These are phyloP conservation scores for Phytophthora nicotianae DNA, from an alignment of 352 stramenopile species.

Conservation along the genomic window DNA sequence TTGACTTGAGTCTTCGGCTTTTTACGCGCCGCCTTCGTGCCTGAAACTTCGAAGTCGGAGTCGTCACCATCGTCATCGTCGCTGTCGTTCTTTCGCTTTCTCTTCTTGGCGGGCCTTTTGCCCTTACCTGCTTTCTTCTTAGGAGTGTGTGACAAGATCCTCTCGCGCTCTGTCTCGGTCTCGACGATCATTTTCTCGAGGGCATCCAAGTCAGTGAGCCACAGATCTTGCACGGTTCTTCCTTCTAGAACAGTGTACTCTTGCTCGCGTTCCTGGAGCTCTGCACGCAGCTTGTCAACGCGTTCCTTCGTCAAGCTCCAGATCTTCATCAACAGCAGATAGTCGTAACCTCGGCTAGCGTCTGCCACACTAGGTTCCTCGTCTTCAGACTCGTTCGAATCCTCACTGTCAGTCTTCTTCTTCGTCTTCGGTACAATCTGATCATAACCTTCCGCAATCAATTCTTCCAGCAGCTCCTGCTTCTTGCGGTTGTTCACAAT, in stretches of 20 bases:
- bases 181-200: conserved; percentile 78
- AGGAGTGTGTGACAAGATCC: conserved; percentile 60
- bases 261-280: conserved; percentile 86
- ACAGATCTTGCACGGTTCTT: conserved; percentile 91
- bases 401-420: conserved; percentile 57
- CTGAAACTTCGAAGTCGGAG: conserved; percentile 63
- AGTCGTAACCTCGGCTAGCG: conserved; percentile 89
- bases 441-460: conserved; percentile 92
- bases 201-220: conserved; percentile 93
- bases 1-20: conserved; percentile 56
- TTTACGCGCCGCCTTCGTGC: conserved; percentile 32
- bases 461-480: conserved; percentile 89
- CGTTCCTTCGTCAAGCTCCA: conserved; percentile 94
- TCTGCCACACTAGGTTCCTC: conserved; percentile 44
- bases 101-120: conserved; percentile 54
- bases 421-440: conserved; percentile 55
- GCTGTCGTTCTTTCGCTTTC: conserved; percentile 52
- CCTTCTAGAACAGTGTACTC: conserved; percentile 85
- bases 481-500: conserved; percentile 95
- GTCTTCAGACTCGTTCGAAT: conserved; percentile 61
- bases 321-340: conserved; percentile 96
- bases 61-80: conserved; percentile 65
- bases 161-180: conserved; percentile 62
- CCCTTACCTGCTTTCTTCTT: conserved; percentile 56
- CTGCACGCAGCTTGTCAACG: conserved; percentile 89